Evolutionary conservation across 805 yeast genomes (phyloP).

Genomic region (Crinitomyces ghanaensis): DNA sequence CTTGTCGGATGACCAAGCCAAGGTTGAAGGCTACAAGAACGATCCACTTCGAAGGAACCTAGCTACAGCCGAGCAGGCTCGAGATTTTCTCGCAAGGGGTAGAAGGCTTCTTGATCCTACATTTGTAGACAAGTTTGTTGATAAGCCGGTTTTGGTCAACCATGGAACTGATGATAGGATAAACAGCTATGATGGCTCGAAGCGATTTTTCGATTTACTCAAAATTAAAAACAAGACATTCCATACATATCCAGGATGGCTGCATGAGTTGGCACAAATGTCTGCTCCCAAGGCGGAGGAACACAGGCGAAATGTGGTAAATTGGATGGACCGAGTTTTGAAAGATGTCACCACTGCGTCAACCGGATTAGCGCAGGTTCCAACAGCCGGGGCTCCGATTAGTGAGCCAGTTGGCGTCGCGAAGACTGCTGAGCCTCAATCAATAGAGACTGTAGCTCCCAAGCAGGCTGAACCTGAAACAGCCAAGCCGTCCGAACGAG

Average conservation of each 20-base stretch:
- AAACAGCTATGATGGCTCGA: conserved; percentile 10
- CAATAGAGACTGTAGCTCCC: not conserved
- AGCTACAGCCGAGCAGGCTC: conserved; percentile 23
- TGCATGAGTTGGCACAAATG: conserved; percentile 15
- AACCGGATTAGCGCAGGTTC: no score
- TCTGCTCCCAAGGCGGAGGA: conserved; percentile 8
- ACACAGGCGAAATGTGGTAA: conserved; percentile 11
- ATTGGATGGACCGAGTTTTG: no score
- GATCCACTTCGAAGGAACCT: conserved; percentile 22
- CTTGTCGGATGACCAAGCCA: conserved; percentile 21
- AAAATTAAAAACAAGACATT: conserved; percentile 16
- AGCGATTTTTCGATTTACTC: conserved; percentile 15
- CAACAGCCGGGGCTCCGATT: no score
- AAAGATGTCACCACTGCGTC: no score
- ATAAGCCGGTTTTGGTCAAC: conserved; percentile 25
- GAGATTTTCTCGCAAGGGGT: conserved; percentile 28
- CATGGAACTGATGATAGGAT: conserved; percentile 24
- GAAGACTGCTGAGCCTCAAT: conserved; percentile 3
- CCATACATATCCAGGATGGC: conserved; percentile 13
- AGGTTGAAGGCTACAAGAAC: conserved; percentile 12
- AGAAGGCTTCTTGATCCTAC: conserved; percentile 20
- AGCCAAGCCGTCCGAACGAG: no score
- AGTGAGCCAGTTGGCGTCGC: conserved; percentile 9
- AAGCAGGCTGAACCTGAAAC: conserved; percentile 5
- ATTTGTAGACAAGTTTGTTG: conserved; percentile 20